Percentiles rank a stretch among this genome's conserved stretches.
Evolutionary conservation across 129 eudicot genomes (phyloP).

Genomic region (Flaveria linearis): DNA sequence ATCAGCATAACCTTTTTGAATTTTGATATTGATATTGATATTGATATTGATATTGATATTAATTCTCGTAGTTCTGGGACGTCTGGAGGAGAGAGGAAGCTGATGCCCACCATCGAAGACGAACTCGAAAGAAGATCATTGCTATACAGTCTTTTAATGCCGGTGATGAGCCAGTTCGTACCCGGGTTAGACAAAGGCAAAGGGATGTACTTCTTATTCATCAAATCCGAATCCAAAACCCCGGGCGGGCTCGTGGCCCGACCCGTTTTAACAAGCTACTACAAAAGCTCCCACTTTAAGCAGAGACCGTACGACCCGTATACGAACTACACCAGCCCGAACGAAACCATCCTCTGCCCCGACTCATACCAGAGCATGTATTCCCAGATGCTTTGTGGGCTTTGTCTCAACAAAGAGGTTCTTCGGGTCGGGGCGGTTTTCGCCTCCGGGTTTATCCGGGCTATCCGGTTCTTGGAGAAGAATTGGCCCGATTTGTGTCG

Average conservation of each 20-base stretch:
- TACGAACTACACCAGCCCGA: conserved; percentile 78
- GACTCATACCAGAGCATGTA: conserved; percentile 90
- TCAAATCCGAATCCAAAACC: conserved; percentile 69
- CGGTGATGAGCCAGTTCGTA: conserved; percentile 67
- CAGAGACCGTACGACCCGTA: conserved; percentile 66
- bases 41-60: not conserved
- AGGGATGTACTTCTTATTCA: conserved; percentile 76
- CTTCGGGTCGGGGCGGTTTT: conserved; percentile 77
- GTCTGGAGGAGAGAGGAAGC: conserved; percentile 80
- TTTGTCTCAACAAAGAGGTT: conserved; percentile 52
- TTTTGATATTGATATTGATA: not conserved
- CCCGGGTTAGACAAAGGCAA: conserved; percentile 77
- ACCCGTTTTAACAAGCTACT: conserved; percentile 75
- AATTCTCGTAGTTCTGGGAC: conserved; percentile 64
- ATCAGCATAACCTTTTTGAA: no score
- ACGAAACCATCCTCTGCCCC: conserved; percentile 65
- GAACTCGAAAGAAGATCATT: conserved; percentile 64
- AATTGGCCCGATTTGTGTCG: conserved; percentile 51
- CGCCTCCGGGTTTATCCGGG: conserved; percentile 80
- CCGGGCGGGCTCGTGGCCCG: conserved; percentile 76
- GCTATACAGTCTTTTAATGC: conserved; percentile 64
- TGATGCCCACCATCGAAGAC: conserved; percentile 75
- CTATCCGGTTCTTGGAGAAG: conserved; percentile 64
- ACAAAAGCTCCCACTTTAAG: conserved; percentile 63
- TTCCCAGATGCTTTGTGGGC: conserved; percentile 73